Base-by-base conservation (phyloP, 2,329 filamentous ascomycete species). In the Decorospora gaudefroyi region DNA sequence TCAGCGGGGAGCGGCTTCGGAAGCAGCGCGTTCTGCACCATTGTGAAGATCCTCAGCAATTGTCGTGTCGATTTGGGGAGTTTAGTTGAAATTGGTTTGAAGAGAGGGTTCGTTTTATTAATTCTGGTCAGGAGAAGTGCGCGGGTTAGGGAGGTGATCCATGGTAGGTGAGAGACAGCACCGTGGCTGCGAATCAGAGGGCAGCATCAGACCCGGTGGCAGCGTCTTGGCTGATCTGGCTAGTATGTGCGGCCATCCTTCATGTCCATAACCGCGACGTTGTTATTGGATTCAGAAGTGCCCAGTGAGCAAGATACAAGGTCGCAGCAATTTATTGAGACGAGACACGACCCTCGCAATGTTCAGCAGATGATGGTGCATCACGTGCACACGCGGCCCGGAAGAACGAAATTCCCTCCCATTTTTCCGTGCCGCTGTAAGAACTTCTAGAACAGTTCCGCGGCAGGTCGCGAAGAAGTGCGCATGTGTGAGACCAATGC, bases 21-120 rank as follows among this genome's bases (percentile, higher is more conserved):
- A 23, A 70, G 64, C 23, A 70, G 61, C 45, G 62, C 65, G 57
- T 68, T 61, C 37, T 65, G 58, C 16, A 64, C 61, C 67, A 69
- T 69, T 22, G 46, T 51, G 43, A 23, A 45, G 32, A 10, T n/a
- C n/a, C n/a, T n/a, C n/a, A n/a, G n/a, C n/a, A n/a, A n/a, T n/a
- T 13, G 12, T 17, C 28, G n/a, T 19, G 13, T 9, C 12, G 15
- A 4, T 36, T 15, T 18, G 6, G 23, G 21, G 16, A 5, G 10
- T 7, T 27, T 23, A 12, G 23, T 44, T 23, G 44, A 17, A 31
- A 16, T 13, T 12, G 12, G 33, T 42, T 16, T 31, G 30, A 7
- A 25, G 6, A 33, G 25, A 18, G 8, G 15, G 16, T 16, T 17
- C 18, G 37, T 40, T 44, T 37, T 28, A 29, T 43, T 27, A 27